A percentile compares a stretch with the other conserved stretches of the same genome.
These are phyloP conservation scores for Saccharomyces mikatae DNA, from an alignment of 805 yeast genomes.

Conservation along the genomic window DNA sequence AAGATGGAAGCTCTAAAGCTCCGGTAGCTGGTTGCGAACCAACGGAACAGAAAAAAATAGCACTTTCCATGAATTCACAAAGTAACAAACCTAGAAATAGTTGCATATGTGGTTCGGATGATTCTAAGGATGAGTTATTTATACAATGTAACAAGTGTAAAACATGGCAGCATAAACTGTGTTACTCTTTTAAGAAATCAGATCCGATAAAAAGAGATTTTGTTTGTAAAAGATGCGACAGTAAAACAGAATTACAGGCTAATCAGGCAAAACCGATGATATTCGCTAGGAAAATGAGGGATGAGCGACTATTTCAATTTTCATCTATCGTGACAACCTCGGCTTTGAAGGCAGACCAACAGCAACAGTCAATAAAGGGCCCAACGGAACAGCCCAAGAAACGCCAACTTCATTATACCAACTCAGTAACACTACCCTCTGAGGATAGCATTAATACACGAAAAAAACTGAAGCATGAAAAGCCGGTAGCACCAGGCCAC, in stretches of 20 bases:
- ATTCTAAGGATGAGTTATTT: constrained; percentile 79
- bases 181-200: constrained; percentile 61
- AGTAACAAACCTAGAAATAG: constrained; percentile 31
- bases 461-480: background rate
- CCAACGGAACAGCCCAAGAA: background rate
- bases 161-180: constrained; percentile 90
- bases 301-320: background rate
- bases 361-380: background rate
- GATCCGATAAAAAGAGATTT: background rate
- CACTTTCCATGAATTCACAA: background rate
- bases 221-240: background rate
- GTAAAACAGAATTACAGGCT: background rate
- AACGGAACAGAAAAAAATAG: background rate
- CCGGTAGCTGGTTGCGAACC: background rate
- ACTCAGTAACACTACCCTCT: background rate
- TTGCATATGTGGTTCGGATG: constrained; percentile 79
- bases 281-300: background rate
- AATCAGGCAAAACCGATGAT: background rate
- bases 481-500: background rate
- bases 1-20: constrained; percentile 1
- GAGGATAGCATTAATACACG: background rate
- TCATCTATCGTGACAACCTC: background rate
- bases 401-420: background rate
- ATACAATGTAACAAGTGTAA: constrained; percentile 90
- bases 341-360: background rate